Evolutionary conservation across 2,329 filamentous ascomycete genomes (phyloP), one percentile per base, ranked within the genome.

Genomic region (Simplicillium aogashimaense): DNA sequence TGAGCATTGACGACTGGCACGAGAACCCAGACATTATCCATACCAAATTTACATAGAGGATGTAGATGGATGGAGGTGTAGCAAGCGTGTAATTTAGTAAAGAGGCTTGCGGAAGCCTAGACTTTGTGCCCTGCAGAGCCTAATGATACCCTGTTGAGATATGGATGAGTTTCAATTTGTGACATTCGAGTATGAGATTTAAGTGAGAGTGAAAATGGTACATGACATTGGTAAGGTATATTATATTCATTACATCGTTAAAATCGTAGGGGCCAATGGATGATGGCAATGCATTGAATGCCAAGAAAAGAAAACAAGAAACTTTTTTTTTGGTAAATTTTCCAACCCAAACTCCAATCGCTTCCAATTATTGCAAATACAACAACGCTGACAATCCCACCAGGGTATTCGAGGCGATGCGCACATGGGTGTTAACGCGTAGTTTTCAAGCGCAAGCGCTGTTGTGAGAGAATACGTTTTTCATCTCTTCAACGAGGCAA

Each of bases 11-110:
- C 58, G 92, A 98, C 70, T 98, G 92, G 92, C 92, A 98, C 61
- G 92, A 98, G 74, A 95, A 98, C 59, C 92, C 92, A 14, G 90
- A 98, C 58, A 92, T 98, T 54, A 97, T 98, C 58, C 90, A 97
- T 66, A 92, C 87, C 57, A 97, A 95, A 66, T 95, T 97, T 64
- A 89, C 87, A 55, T 95, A 73, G 64, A 35, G 42, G 40, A 34
- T 15, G 36, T 14, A 36, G 35, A 14, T 36, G 35, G 11, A 5
- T 34, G 39, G 29, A 30, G 41, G 37, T 39, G 39, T 44, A 38
- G 41, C 36, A 43, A 45, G 32, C 35, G 35, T 14, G 18, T 18
- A 11, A 6, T 35, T 28, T 29, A 16, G n/a, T 37, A 11, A 17
- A 30, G 31, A 13, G 17, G 30, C 14, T 30, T 4, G 33, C 4